Evolutionary conservation across 139 green algal species (phyloP), one percentile per base, ranked within the genome.

Genomic region (Coelastrella sp.): DNA sequence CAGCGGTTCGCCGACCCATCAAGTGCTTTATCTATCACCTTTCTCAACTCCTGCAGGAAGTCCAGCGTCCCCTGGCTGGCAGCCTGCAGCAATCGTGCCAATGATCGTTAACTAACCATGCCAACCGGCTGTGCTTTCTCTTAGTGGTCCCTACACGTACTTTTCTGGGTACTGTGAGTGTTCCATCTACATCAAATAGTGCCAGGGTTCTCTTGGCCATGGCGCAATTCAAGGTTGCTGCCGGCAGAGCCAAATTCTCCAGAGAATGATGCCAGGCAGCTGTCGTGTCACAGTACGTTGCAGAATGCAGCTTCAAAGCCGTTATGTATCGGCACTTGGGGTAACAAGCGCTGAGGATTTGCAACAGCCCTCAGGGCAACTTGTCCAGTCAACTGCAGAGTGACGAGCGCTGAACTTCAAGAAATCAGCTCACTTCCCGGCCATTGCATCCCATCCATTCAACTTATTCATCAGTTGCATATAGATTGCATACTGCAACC

Each of bases 121-220:
- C 87, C 93, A 15, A 90, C 85, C 10, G 57, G 68, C 65, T 56
- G 35, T 49, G 35, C 35, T 49, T 49, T 49, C 35, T 49, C 35
- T 84, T 14, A 24, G 20, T 22, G 49, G 15, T 56, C 35, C 35
- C 35, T 49, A 49, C 4, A 72, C 68, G 15, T 35, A 97, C 96
- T 93, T 99, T 98, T 8, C 98, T 94, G 58, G 98, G 95, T 20
- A 95, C 95, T 6, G 97, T 98, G 60, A 99, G 94, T 4, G 97
- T 99, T 78, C 98, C 98, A 88, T 99, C 98, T 3, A 99, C 98
- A 90, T 99, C 98, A 87, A 99, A 99, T 27, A 99, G 90, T 17
- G 96, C 97, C 7, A 99, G 80, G 4, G 80, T 78, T 7, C 88
- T 68, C 59, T 90, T 83, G 24, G 74, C 74, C 74, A 80, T 80